A percentile compares a stretch with the other conserved stretches of the same genome.
Conservation (phyloP, 495 filamentous ascomycete genomes). For the Lichenothelia convexa region DNA sequence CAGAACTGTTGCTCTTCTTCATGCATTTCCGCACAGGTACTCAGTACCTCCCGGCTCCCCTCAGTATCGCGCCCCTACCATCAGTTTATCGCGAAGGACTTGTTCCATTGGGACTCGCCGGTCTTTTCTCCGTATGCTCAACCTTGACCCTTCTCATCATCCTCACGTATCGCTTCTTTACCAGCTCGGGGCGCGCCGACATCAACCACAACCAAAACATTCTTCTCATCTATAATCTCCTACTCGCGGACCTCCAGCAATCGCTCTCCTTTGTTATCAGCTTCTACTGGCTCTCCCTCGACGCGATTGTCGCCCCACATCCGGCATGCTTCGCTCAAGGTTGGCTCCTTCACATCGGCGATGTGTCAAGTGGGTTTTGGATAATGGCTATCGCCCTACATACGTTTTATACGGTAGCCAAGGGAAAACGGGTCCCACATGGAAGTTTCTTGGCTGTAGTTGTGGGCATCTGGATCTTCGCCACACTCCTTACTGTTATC, state of each 20-base stretch:
- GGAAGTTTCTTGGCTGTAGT: conserved; percentile 32
- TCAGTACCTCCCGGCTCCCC: too few relatives aligned
- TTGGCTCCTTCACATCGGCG: conserved; percentile 52
- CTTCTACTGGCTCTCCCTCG: conserved; percentile 35
- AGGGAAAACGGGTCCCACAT: conserved; percentile 36
- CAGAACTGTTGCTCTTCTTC: too few relatives aligned
- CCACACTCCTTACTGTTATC: conserved; percentile 36
- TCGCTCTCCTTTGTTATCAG: conserved; percentile 49
- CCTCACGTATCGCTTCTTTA: conserved; percentile 17
- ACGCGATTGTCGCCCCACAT: conserved; percentile 37
- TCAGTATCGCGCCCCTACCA: too few relatives aligned
- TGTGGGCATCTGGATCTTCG: conserved; percentile 37
- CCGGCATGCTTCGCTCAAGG: conserved; percentile 49
- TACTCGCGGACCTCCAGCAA: conserved; percentile 59
- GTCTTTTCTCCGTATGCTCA: conserved; percentile 14
- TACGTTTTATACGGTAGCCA: conserved; percentile 45
- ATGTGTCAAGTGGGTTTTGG: conserved; percentile 50
- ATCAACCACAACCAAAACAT: conserved; percentile 47
- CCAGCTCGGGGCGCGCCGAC: conserved; percentile 17
- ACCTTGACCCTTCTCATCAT: conserved; percentile 15
- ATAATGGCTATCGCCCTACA: conserved; percentile 27
- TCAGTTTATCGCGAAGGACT: too few relatives aligned
- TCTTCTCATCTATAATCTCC: conserved; percentile 52
- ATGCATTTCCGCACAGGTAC: too few relatives aligned
- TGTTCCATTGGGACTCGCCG: conserved; percentile 15